Base-by-base conservation (phyloP, 2,329 filamentous ascomycete species). In the Verticillium klebahnii region DNA sequence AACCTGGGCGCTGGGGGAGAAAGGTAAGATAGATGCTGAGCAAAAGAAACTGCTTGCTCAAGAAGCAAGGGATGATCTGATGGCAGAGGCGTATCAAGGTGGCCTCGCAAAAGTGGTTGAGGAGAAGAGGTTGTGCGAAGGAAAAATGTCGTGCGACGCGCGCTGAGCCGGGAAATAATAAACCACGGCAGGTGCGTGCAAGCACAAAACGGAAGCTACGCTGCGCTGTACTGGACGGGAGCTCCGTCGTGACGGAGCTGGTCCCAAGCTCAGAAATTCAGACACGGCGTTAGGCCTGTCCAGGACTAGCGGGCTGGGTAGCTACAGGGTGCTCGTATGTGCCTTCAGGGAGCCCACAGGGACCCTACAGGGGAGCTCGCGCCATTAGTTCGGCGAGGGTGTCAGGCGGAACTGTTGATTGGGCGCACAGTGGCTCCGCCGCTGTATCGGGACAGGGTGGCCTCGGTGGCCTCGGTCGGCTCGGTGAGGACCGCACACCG, bases 101-200 rank as follows among this genome's bases (percentile, higher is more conserved):
- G 45, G 11, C 12, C 9, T 50, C 45, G 57, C 12, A 50, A 34
- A 29, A 17, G 17, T 45, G 57, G 25, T 15, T 25, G 36, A 37
- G 6, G 25, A 34, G 45, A 52, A n/a, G 25, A 19, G 40, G 57
- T 58, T 58, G 56, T 58, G 45, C 45, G 57, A 32, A 58, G 45
- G 56, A 58, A 58, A 58, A 58, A 50, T 58, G 57, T 31, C 57
- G 57, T 58, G 57, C 37, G 57, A 58, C 39, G 57, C 57, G 57
- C 45, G 45, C n/a, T 23, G 45, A 50, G 45, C 14, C 45, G 45
- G 45, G 45, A 50, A 50, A 50, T 50, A 50, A 50, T 50, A 50
- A 23, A 50, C 45, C 45, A 50, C n/a, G 9, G 37, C 15, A 23
- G 17, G n/a, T 25, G 40, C 40, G 34, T 50, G 40, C 40, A 50